phyloP scores from a whole-genome alignment of 2,329 filamentous ascomycete species.

The Polychaeton citri region DNA sequence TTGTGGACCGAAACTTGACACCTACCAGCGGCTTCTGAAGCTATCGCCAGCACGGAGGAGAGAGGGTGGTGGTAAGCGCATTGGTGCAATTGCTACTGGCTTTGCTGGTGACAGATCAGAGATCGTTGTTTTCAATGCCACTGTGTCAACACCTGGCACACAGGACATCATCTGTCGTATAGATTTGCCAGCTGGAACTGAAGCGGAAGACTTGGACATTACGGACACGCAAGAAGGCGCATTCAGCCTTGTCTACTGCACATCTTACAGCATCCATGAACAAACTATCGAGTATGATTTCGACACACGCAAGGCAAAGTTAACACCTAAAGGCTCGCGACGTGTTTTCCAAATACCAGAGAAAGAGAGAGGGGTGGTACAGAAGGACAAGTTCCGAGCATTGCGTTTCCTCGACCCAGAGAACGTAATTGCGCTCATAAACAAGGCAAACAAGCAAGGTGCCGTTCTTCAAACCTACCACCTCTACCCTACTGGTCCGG shows the following conservation, averaged over 20 bases:
- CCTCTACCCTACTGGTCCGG: constrained; percentile 46
- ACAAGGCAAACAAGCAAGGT: constrained; percentile 40
- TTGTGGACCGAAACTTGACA: constrained; percentile 36
- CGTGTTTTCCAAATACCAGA: constrained; percentile 29
- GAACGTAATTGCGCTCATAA: constrained; percentile 42
- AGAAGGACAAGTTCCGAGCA: constrained; percentile 40
- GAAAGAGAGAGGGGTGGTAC: constrained; percentile 2
- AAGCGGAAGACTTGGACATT: constrained; percentile 59
- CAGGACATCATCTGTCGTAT: constrained; percentile 43
- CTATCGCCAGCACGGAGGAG: constrained; percentile 41
- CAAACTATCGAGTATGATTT: constrained; percentile 45
- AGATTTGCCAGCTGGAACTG: constrained; percentile 34
- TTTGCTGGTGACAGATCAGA: constrained; percentile 54
- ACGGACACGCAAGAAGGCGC: constrained; percentile 46
- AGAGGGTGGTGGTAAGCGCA: constrained; percentile 41
- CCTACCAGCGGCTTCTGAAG: constrained; percentile 46
- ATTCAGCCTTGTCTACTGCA: constrained; percentile 67
- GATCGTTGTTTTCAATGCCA: constrained; percentile 66
- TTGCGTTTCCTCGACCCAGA: constrained; percentile 42
- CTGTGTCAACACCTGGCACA: constrained; percentile 36
- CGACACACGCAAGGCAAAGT: constrained; percentile 22
- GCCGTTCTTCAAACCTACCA: constrained; percentile 43
- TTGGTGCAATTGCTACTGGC: constrained; percentile 69
- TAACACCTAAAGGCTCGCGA: constrained; percentile 29
- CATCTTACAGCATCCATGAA: constrained; percentile 60